Evolutionary conservation across 371 early-diverging fungal species (phyloP).

Genomic region (Lichtheimia hyalospora): DNA sequence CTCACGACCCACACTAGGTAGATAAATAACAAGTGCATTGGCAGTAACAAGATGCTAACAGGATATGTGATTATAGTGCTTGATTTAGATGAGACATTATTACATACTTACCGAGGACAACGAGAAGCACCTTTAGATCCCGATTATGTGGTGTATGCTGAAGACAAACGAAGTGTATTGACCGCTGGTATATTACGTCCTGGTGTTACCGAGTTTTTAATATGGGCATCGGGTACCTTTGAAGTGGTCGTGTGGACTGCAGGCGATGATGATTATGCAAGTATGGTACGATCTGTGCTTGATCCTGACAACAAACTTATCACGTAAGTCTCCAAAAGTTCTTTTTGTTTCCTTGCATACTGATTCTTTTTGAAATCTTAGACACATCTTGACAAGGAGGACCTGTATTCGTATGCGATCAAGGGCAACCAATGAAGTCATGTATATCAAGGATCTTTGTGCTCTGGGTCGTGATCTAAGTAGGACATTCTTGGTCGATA

Average conservation of each 20-base stretch:
- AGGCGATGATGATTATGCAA: slow-evolving; percentile 43
- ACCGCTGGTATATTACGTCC: slow-evolving; percentile 46
- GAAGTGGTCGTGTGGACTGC: slow-evolving; percentile 54
- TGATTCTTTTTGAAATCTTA: slow-evolving; percentile 10
- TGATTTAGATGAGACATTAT: slow-evolving; percentile 45
- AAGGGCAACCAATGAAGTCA: slow-evolving; percentile 27
- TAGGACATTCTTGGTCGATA: slow-evolving; percentile 44
- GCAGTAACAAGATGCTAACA: background rate
- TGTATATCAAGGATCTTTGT: slow-evolving; percentile 44
- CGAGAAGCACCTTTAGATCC: slow-evolving; percentile 18
- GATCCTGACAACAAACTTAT: slow-evolving; percentile 39
- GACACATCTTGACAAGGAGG: slow-evolving; percentile 42
- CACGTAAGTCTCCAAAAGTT: slow-evolving; percentile 27
- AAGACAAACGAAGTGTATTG: slow-evolving; percentile 29
- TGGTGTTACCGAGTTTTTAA: slow-evolving; percentile 44
- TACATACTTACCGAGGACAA: slow-evolving; percentile 37
- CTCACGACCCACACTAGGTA: slow-evolving; percentile 40
- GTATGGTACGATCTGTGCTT: slow-evolving; percentile 29
- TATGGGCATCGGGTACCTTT: slow-evolving; percentile 43
- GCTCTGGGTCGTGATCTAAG: slow-evolving; percentile 47
- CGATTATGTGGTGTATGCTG: slow-evolving; percentile 40
- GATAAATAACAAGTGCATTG: background rate
- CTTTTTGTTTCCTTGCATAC: background rate
- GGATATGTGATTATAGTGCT: slow-evolving; percentile 24
- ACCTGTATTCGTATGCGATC: slow-evolving; percentile 42